Base-by-base conservation (phyloP, 2,329 filamentous ascomycete genomes). In the Aspergillus pseudoglaucus region DNA sequence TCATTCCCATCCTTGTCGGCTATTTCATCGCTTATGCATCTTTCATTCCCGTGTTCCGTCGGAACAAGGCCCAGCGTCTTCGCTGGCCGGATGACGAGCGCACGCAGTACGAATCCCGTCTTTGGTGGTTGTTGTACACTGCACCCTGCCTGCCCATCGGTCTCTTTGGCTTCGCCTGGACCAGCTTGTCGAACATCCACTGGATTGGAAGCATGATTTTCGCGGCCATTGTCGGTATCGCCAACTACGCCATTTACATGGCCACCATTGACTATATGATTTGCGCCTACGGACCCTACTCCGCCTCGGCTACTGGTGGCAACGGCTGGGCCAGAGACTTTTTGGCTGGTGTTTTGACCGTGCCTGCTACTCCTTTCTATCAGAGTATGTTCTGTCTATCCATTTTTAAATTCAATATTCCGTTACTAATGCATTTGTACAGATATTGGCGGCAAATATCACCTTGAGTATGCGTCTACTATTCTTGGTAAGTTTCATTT, bases 261-360 rank as follows among this genome's bases (percentile, higher is more conserved):
- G 78, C 81, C 6, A 83, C 80, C 2, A 83, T 85, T 54, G 81
- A 84, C 58, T 84, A 84, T 62, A 82, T 83, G 76, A 80, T 84
- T 48, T 82, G 78, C 46, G 81, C 82, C 2, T 86, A 86, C 57
- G 83, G 82, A 0, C 77, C 78, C 0, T 85, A 82, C 63, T 79
- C 82, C 1, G 81, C 82, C 8, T 84, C 80, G 0, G 83, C 83
- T 1, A 84, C 81, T 0, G 83, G 82, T 39, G 82, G 82, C 15
- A 85, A 85, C 55, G 83, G 81, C 14, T 84, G 83, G 63, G 75
- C 81, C 22, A 74, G 83, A 52, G 82, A 85, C 57, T 79, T 85
- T 61, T 67, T 85, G 17, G 82, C 82, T 15, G 82, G 82, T 60
- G 67, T 84, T 12, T 69, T 82, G n/a, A 82, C 81, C 2, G 72